These are phyloP conservation scores for Candida suzukii DNA, from an alignment of 805 yeast species.

Conservation along the genomic window DNA sequence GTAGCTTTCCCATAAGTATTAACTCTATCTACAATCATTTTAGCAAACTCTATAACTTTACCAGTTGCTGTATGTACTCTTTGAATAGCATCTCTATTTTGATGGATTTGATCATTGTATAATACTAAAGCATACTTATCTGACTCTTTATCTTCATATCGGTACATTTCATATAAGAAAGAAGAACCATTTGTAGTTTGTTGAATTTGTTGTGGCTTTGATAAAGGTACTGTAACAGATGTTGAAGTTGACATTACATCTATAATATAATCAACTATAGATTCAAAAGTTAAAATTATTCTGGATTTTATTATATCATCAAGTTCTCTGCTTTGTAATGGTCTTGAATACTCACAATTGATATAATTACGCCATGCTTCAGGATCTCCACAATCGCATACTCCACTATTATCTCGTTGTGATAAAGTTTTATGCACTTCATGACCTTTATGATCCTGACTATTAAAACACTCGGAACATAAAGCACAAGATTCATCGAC, in stretches of 20 bases:
- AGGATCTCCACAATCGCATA: constrained; percentile 85
- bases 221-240: constrained; percentile 26
- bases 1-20: constrained; percentile 62
- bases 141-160: constrained; percentile 34
- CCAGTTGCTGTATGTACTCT: constrained; percentile 58
- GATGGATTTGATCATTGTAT: constrained; percentile 77
- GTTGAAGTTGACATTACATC: constrained; percentile 52
- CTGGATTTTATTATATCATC: constrained; percentile 31
- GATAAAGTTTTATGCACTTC: constrained; percentile 57
- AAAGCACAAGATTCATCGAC: constrained; percentile 80
- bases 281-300: constrained; percentile 36
- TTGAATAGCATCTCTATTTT: constrained; percentile 65
- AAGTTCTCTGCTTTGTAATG: constrained; percentile 21
- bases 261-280: constrained; percentile 49
- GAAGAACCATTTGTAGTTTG: constrained; percentile 20
- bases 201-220: constrained; percentile 13
- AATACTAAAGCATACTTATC: constrained; percentile 48
- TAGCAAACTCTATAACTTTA: constrained; percentile 57
- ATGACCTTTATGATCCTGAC: constrained; percentile 67
- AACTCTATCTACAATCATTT: constrained; percentile 61
- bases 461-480: constrained; percentile 69
- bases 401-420: constrained; percentile 64
- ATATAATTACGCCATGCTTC: constrained; percentile 67
- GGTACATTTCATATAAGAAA: constrained; percentile 33
- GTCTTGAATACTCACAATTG: constrained; percentile 39